phyloP scores from a whole-genome alignment of 495 filamentous ascomycete species.

The Aspergillus funiculosus region DNA sequence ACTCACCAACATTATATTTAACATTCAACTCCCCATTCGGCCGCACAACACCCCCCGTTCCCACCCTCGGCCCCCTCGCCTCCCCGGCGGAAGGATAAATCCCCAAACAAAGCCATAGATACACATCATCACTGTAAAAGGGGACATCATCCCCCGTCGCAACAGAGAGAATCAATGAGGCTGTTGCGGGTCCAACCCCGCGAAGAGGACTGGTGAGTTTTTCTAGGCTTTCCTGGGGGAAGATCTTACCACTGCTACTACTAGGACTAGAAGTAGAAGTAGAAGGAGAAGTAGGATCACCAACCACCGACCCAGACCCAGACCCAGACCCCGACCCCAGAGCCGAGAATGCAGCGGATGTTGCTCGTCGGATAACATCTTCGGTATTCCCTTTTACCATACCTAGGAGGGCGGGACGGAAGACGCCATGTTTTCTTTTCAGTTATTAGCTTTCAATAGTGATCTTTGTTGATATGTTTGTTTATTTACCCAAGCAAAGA shows the following conservation, averaged over 20 bases:
- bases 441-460: too few species aligned
- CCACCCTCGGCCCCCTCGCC: neutral
- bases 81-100: constrained; percentile 16
- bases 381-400: constrained; percentile 57
- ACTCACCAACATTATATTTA: constrained; percentile 64
- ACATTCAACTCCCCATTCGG: constrained; percentile 44
- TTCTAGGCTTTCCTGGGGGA: constrained; percentile 41
- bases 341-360: constrained; percentile 41
- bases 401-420: constrained; percentile 61
- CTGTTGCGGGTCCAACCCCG: constrained; percentile 69
- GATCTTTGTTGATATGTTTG: neutral
- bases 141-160: constrained; percentile 44
- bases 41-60: constrained; percentile 22
- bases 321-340: constrained; percentile 8
- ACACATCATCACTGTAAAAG: constrained; percentile 75
- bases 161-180: constrained; percentile 62
- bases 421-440: constrained; percentile 62
- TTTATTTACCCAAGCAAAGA: constrained; percentile 7
- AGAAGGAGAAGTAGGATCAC: too few species aligned
- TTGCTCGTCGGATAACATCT: constrained; percentile 35
- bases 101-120: constrained; percentile 55
- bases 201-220: constrained; percentile 47
- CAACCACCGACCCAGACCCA: neutral
- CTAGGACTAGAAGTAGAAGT: too few species aligned
- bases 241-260: too few species aligned